Base-by-base conservation (phyloP, 2,329 filamentous ascomycete genomes). In the Coniochaeta sp. region DNA sequence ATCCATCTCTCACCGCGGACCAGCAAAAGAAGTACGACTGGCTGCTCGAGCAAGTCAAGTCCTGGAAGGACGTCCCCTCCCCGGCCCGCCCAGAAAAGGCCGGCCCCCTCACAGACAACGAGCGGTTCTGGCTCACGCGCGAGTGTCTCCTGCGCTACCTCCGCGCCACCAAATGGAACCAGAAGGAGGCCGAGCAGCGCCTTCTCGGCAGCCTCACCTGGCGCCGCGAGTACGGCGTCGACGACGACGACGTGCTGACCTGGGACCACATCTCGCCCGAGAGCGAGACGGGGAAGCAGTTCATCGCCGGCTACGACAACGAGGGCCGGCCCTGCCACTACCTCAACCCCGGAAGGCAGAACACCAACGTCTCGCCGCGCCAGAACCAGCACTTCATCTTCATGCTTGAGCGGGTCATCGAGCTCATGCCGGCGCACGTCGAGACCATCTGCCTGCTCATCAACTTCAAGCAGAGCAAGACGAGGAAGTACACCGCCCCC, bases 241-340 rank as follows among this genome's bases (percentile, higher is more conserved):
- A 88, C 55, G n/a, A n/a, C n/a, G n/a, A n/a, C n/a, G 38, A 42
- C 38, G 83, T 80, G 50, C 81, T 91, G 63, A 91, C 89, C 0
- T 77, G 87, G 9, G 91, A 96, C 8, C 87, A 95, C 71, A 92
- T 97, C 63, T 90, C 87, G 1, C 83, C 88, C 12, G 94, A 99
- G 75, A 95, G 96, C 68, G 91, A 92, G 73, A 97, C 92, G 9
- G 94, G 94, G 59, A 99, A 99, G 76, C 92, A 97, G 69, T 78
- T 96, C 53, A 78, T 95, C 53, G 70, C 94, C 18, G 94, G 94
- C 38, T 99, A 84, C 69, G 94, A 99, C 72, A 88, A 86, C 53
- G 75, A 89, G 55, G 87, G 80, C 48, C 79, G 92, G n/a, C 90
- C 91, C 1, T 96, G 91, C 67, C 82, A 94, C 63, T 96, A 96